Evolutionary conservation across 352 stramenopile genomes (phyloP).

Genomic region (Labyrinthula sp.): DNA sequence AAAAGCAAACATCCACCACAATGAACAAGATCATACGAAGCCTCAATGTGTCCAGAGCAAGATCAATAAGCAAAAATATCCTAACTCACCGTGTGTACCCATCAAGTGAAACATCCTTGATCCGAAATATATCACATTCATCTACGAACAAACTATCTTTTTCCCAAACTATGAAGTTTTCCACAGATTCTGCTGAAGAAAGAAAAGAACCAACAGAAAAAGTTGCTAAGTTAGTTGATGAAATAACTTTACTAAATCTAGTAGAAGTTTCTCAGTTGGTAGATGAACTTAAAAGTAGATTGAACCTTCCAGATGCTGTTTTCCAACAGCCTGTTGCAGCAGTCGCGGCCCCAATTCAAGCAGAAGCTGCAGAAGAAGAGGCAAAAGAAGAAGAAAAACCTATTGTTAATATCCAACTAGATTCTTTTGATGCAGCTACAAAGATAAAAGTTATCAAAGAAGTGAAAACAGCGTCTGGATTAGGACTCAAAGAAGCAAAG

Average conservation of each 20-base stretch:
- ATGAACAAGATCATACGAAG: too few relatives aligned
- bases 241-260: conserved; percentile 19
- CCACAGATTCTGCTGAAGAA: too few relatives aligned
- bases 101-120: too few relatives aligned
- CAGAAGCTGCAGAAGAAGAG: conserved; percentile 5
- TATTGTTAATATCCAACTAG: conserved; percentile 26
- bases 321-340: conserved; percentile 1
- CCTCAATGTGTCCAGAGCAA: too few relatives aligned
- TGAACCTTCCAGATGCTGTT: conserved; percentile 25
- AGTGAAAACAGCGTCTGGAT: conserved; percentile 15
- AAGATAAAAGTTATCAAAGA: conserved; percentile 31
- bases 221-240: conserved; percentile 17
- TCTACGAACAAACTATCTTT: too few relatives aligned
- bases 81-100: too few relatives aligned
- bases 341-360: conserved; percentile 1
- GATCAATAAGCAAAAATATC: too few relatives aligned
- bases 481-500: conserved; percentile 29
- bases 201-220: conserved; percentile 7
- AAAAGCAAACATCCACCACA: too few relatives aligned
- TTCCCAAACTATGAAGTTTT: too few relatives aligned
- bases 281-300: conserved; percentile 13
- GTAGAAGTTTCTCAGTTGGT: conserved; percentile 24
- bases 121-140: too few relatives aligned
- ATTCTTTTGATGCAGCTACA: conserved; percentile 18
- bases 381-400: conserved; percentile 13